Evolutionary conservation across 2,329 filamentous ascomycete genomes (phyloP).

Genomic region (Aureobasidium sp.): DNA sequence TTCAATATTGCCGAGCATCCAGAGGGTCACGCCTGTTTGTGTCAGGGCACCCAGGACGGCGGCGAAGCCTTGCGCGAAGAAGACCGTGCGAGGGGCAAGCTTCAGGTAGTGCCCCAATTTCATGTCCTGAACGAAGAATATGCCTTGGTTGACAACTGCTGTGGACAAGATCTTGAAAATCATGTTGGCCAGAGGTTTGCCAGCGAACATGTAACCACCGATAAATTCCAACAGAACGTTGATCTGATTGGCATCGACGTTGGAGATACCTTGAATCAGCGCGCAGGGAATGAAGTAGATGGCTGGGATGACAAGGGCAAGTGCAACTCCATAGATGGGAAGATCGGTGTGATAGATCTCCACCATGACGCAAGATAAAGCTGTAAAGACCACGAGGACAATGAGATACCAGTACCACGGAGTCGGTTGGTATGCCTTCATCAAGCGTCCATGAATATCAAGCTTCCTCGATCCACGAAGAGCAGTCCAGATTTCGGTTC

Average conservation of each 20-base stretch:
- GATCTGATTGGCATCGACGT: slow-evolving; percentile 25
- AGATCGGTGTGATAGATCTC: slow-evolving; percentile 24
- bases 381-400: slow-evolving; percentile 22
- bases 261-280: slow-evolving; percentile 80
- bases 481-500: slow-evolving; percentile 28
- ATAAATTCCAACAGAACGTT: slow-evolving; percentile 44
- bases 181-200: slow-evolving; percentile 85
- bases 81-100: slow-evolving; percentile 68
- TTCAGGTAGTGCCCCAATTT: slow-evolving; percentile 88
- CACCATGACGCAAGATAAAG: slow-evolving; percentile 23
- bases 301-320: slow-evolving; percentile 70
- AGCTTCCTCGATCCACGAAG: slow-evolving; percentile 23
- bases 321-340: slow-evolving; percentile 77
- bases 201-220: slow-evolving; percentile 74
- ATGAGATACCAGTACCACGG: slow-evolving; percentile 59
- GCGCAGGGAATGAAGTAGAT: slow-evolving; percentile 84
- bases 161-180: slow-evolving; percentile 89
- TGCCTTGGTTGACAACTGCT: slow-evolving; percentile 47
- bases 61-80: slow-evolving; percentile 67
- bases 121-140: slow-evolving; percentile 54
- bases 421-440: slow-evolving; percentile 75
- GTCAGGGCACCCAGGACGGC: slow-evolving; percentile 71
- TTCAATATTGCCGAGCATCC: slow-evolving; percentile 76
- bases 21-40: slow-evolving; percentile 78
- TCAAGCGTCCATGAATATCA: slow-evolving; percentile 62